Percentiles rank a stretch among this genome's conserved stretches.
phyloP scores from a whole-genome alignment of 768 basidiomycete species.

The Tylopilus vinaceipallidus region DNA sequence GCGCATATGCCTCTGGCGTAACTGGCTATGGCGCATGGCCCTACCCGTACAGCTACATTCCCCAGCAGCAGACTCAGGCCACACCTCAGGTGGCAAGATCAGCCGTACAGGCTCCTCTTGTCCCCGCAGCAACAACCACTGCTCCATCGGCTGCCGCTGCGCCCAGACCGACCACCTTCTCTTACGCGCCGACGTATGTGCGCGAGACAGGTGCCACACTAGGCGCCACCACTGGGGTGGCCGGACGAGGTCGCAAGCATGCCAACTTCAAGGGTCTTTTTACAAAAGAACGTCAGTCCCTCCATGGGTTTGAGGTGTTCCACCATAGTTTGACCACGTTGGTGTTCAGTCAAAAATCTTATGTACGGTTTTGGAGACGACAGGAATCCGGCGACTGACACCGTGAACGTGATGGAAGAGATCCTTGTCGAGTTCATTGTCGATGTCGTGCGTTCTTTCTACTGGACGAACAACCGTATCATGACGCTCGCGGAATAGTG shows the following conservation, averaged over 20 bases:
- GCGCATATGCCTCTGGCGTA: constrained; percentile 59
- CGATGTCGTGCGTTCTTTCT: constrained; percentile 67
- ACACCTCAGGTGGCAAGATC: constrained; percentile 29
- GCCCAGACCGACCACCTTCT: constrained; percentile 49
- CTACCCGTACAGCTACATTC: constrained; percentile 63
- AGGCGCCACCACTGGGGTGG: constrained; percentile 38
- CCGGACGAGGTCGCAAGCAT: constrained; percentile 58
- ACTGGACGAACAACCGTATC: neutral
- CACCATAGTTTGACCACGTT: constrained; percentile 14
- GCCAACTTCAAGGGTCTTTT: constrained; percentile 74
- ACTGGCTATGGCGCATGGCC: constrained; percentile 70
- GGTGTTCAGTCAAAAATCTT: constrained; percentile 63
- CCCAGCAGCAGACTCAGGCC: constrained; percentile 35
- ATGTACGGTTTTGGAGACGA: constrained; percentile 97
- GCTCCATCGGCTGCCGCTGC: constrained; percentile 31
- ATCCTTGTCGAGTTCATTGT: constrained; percentile 88
- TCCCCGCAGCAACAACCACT: constrained; percentile 29
- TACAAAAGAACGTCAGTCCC: constrained; percentile 70
- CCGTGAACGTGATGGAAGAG: constrained; percentile 91
- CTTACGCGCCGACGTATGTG: constrained; percentile 51
- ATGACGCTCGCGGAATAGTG: constrained; percentile 46
- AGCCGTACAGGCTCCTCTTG: constrained; percentile 24
- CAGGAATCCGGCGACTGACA: constrained; percentile 81
- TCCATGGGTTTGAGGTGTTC: neutral
- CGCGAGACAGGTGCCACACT: constrained; percentile 44